Base-by-base conservation (phyloP, 495 filamentous ascomycete genomes). In the Aspergillus kassunensis region DNA sequence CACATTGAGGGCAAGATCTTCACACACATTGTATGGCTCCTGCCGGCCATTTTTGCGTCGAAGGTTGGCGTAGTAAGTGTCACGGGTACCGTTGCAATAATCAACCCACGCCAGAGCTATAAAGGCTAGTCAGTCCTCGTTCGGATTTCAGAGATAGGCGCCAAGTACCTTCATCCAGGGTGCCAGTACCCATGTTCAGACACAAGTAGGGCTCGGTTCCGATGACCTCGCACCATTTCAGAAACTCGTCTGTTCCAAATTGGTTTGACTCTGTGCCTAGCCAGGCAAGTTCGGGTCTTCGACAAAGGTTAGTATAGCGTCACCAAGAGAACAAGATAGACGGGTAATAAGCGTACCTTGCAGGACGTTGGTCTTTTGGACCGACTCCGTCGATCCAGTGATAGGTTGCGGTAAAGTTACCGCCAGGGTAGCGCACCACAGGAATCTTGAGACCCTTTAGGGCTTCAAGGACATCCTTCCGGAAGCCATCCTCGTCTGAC, bases 211-310 rank as follows among this genome's bases (percentile, higher is more conserved):
- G 87, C 68, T 90, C 81, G 0, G 84, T 82, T 7, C 79, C 78
- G 16, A 90, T 74, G 4, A 77, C 69, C 54, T 82, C 77, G 35
- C 86, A 87, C 88, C 88, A 91, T 41, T 81, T 77, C 76, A 91
- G 76, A 68, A 91, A 91, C 70, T 90, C 88, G 65, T 91, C 87
- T 4, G 87, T 91, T 29, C 87, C 88, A 59, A 91, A 89, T 51
- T 83, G 71, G 65, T 91, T 90, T 1, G 76, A 80, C 72, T 91
- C 88, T 4, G 78, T 75, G 25, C 86, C 87, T 16, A 84, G 65
- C 87, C 87, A 90, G 7, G 88, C 87, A 25, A 90, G 74, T 62
- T 90, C 86, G 0, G 85, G 86, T 55, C 87, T 73, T 47, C 47
- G 10, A 20, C 13, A 8, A 30, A 5, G 11, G 29, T 57, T 11